Evolutionary conservation across 345 rosid species (phyloP).

Genomic region (Acer campestre): DNA sequence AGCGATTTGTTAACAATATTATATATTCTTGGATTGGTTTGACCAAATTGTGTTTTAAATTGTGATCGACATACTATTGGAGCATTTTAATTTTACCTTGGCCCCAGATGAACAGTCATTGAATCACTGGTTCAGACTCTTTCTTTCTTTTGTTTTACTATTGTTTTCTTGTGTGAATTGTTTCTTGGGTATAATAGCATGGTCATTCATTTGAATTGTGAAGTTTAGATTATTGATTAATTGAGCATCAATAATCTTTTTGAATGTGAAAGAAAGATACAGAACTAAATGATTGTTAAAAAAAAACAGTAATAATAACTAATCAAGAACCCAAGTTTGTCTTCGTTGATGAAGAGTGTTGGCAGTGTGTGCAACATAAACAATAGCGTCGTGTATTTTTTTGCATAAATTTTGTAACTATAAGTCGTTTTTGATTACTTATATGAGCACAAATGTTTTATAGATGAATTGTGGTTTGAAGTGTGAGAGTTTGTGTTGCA

Average conservation of each 20-base stretch:
- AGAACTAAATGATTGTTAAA: neutral
- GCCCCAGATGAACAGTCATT: neutral
- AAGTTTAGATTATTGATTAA: no score
- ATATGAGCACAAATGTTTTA: neutral
- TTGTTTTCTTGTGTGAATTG: neutral
- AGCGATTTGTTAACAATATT: constrained; percentile 1
- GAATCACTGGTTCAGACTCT: no score
- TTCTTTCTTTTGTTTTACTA: no score
- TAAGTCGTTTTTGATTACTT: neutral
- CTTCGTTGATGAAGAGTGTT: neutral
- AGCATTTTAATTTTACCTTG: neutral
- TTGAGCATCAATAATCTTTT: no score
- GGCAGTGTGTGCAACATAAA: neutral
- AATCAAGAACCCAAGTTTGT: neutral
- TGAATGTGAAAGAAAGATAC: neutral
- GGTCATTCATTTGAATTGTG: neutral
- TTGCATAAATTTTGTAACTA: neutral
- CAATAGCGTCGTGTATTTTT: neutral
- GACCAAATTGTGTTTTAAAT: neutral
- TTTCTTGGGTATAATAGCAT: neutral
- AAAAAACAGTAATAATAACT: neutral
- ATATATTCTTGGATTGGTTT: neutral
- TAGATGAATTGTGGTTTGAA: neutral
- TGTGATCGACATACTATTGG: neutral
- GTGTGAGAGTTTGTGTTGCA: neutral